Evolutionary conservation across 2,329 filamentous ascomycete genomes (phyloP).

Genomic region (Clonostachys solani): DNA sequence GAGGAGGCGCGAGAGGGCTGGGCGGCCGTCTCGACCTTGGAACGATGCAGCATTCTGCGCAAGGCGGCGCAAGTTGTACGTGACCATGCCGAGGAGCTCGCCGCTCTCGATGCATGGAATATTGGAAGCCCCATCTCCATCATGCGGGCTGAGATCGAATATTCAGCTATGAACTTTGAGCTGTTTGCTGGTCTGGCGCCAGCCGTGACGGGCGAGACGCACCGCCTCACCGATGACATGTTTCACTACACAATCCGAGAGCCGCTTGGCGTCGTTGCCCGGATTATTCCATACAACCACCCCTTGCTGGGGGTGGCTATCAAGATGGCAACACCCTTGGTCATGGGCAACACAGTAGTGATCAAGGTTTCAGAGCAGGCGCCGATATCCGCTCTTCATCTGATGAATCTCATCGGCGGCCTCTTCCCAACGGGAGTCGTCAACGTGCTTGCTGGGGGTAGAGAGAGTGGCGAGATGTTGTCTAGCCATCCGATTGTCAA

Average conservation of each 20-base stretch:
- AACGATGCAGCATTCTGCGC: too few relatives aligned
- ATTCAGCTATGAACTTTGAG: too few relatives aligned
- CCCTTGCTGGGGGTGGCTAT: conserved; percentile 66
- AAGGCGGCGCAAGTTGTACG: too few relatives aligned
- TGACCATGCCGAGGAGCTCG: too few relatives aligned
- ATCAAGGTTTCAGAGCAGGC: conserved; percentile 61
- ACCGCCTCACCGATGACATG: conserved; percentile 55
- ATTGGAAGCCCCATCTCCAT: too few relatives aligned
- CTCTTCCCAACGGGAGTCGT: conserved; percentile 71
- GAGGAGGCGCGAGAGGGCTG: too few relatives aligned
- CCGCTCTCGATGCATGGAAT: too few relatives aligned
- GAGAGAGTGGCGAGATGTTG: conserved; percentile 59
- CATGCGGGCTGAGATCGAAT: too few relatives aligned
- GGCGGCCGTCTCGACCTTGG: too few relatives aligned
- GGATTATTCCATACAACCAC: conserved; percentile 72
- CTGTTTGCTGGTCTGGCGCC: too few relatives aligned
- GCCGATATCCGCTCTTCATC: conserved; percentile 52
- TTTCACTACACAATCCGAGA: conserved; percentile 66
- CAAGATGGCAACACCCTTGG: conserved; percentile 65
- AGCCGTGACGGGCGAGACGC: conserved; percentile 37
- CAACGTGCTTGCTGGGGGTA: conserved; percentile 66
- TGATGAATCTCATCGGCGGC: conserved; percentile 60
- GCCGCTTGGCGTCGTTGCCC: conserved; percentile 63
- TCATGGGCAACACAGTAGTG: conserved; percentile 55
- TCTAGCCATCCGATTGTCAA: conserved; percentile 59